A percentile compares a stretch with the other conserved stretches of the same genome.
These are phyloP conservation scores for Rhynchospora pubera DNA, from an alignment of 176 grass and related monocot genomes.

Conservation along the genomic window DNA sequence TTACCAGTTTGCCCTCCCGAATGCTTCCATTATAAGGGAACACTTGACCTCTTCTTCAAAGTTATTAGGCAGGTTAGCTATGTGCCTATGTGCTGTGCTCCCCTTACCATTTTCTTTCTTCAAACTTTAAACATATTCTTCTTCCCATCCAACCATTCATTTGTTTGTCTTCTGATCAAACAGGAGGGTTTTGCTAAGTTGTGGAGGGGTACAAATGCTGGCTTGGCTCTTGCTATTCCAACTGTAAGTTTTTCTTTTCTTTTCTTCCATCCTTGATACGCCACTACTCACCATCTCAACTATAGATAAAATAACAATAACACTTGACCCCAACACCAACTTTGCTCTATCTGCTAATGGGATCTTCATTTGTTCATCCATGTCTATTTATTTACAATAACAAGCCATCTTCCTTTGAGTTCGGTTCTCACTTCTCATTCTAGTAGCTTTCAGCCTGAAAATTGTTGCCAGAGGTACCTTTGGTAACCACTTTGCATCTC, in stretches of 20 bases:
- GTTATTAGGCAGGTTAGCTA: conserved; percentile 68
- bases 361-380: neutral
- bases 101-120: neutral
- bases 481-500: neutral
- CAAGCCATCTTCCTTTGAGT: neutral
- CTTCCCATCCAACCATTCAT: too few species aligned
- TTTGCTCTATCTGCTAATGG: neutral
- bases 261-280: neutral
- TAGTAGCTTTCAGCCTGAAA: neutral
- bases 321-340: neutral
- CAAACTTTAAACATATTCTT: neutral
- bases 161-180: conserved; percentile 19
- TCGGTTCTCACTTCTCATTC: neutral
- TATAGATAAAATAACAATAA: neutral
- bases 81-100: too few species aligned
- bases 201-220: conserved; percentile 96
- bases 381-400: neutral
- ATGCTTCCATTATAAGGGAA: conserved; percentile 93
- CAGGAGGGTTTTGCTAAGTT: conserved; percentile 87
- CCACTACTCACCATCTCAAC: neutral
- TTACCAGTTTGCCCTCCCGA: conserved; percentile 59
- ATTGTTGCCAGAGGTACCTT: neutral
- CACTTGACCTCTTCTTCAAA: conserved; percentile 88
- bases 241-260: conserved; percentile 39
- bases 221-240: conserved; percentile 88